Evolutionary conservation across 1,284 basidiomycete species (phyloP), one percentile per base, ranked within the genome.

Genomic region (Ganoderma boninense): DNA sequence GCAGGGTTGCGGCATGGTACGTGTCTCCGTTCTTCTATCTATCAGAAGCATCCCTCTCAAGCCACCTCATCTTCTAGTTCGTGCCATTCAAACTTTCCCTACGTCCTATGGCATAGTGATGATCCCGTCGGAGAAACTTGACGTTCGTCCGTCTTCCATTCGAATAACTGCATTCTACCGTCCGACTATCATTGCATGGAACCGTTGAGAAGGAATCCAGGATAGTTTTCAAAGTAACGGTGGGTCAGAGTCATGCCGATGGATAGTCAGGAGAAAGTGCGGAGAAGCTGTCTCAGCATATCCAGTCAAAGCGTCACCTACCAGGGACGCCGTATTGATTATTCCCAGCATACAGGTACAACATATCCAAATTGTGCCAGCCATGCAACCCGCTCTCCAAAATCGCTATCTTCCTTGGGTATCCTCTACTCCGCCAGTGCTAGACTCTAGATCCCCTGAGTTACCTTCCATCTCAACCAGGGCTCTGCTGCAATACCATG

Each of bases 211-310:
- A 35, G 10, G 20, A 13, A 43, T 46, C 10, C 26, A 8, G 7
- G 42, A 14, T 29, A 11, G 62, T 26, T 13, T 63, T 44, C 29
- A 23, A 11, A 46, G 3, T 44, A 16, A 18, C 23, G 44, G 42
- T 29, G 10, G 43, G 26, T 40, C 10, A 18, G 14, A 26, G 20
- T 26, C 32, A 32, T 23, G 62, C 43, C 42, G 32, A 49, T 46
- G 29, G 62, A 29, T 26, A 29, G 62, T 35, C 43, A 46, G 62
- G 62, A 32, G 2, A 63, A 63, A 63, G 43, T 23, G 62, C 62
- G 43, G 60, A 38, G 7, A 38, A 2, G 38, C 38, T 10, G 6
- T 7, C 7, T 38, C 38, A 10, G 1, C 38, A 8, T 38, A 38
- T 38, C 38, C 6, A 7, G 38, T 38, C 38, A 6, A 38, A 57